These are phyloP conservation scores for Plasmodium coatneyi DNA, from an alignment of 169 alveolate species.

Conservation along the genomic window DNA sequence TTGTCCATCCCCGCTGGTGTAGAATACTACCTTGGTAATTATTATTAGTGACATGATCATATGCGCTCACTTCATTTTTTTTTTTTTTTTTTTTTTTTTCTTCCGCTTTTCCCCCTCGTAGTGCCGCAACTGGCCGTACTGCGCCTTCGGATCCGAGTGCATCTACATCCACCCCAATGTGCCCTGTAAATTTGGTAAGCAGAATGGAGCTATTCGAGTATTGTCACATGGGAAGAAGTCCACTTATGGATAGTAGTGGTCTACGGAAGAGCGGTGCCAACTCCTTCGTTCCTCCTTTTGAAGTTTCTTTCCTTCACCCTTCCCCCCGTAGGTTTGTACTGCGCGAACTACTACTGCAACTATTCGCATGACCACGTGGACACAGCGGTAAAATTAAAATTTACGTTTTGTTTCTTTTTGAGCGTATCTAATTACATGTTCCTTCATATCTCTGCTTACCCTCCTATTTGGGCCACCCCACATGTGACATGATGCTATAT, in stretches of 20 bases:
- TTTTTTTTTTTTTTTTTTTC: background rate
- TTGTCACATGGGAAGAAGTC: background rate
- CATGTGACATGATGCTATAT: background rate
- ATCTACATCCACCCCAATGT: conserved; percentile 82
- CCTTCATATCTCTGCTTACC: no score
- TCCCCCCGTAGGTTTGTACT: conserved; percentile 11
- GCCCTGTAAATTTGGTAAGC: conserved; percentile 81
- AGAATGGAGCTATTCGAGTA: background rate
- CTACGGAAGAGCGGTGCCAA: background rate
- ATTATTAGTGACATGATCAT: background rate
- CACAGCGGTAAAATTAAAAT: conserved; percentile 7
- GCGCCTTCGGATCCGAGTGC: conserved; percentile 83
- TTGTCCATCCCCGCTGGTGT: background rate
- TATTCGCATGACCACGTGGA: conserved; percentile 56
- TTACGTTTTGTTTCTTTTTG: background rate
- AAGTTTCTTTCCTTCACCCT: background rate
- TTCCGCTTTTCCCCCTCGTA: background rate
- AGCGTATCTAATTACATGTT: background rate
- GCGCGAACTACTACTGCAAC: conserved; percentile 53
- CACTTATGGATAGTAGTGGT: background rate
- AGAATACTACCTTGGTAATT: background rate
- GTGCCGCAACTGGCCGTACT: conserved; percentile 84
- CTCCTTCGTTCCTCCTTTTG: background rate
- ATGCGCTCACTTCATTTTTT: background rate
- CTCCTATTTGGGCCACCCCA: background rate